A percentile compares a stretch with the other conserved stretches of the same genome.
Conservation (phyloP, 352 stramenopile species). For the Globisporangium sylvaticum region DNA sequence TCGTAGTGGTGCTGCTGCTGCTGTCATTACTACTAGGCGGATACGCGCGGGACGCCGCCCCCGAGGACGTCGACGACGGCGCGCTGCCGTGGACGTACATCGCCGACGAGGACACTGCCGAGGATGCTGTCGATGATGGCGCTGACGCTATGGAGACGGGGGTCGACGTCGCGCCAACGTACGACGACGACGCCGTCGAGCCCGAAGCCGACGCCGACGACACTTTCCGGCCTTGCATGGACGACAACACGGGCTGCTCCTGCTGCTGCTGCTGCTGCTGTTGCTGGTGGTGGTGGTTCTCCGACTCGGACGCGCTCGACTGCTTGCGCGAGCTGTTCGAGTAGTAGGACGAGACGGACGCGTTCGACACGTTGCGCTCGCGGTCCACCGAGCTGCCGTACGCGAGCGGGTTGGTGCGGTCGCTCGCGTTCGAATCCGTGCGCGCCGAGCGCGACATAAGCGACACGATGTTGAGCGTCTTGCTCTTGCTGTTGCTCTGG, state of each 20-base stretch:
- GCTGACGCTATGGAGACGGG: conserved; percentile 3
- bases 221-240: conserved; percentile 3
- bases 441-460: conserved; percentile 23
- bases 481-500: conserved; percentile 5
- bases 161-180: not conserved
- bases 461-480: conserved; percentile 24
- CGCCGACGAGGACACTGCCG: not conserved
- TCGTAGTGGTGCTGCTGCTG: conserved; percentile 21
- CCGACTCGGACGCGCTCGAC: conserved; percentile 4
- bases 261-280: too few relatives aligned
- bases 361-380: conserved; percentile 5
- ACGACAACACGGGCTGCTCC: not conserved
- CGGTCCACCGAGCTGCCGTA: not conserved
- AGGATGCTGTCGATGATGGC: not conserved
- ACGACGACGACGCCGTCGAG: not conserved
- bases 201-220: not conserved
- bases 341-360: not conserved
- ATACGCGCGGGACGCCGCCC: conserved; percentile 4
- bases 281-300: not conserved
- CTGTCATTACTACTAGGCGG: conserved; percentile 21
- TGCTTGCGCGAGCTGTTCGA: conserved; percentile 4
- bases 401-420: conserved; percentile 19
- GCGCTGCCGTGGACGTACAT: conserved; percentile 16
- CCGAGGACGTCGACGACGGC: conserved; percentile 4
- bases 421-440: conserved; percentile 12